A percentile compares a stretch with the other conserved stretches of the same genome.
phyloP scores from a whole-genome alignment of 331 rosid species.

The Pyrus hybrid region DNA sequence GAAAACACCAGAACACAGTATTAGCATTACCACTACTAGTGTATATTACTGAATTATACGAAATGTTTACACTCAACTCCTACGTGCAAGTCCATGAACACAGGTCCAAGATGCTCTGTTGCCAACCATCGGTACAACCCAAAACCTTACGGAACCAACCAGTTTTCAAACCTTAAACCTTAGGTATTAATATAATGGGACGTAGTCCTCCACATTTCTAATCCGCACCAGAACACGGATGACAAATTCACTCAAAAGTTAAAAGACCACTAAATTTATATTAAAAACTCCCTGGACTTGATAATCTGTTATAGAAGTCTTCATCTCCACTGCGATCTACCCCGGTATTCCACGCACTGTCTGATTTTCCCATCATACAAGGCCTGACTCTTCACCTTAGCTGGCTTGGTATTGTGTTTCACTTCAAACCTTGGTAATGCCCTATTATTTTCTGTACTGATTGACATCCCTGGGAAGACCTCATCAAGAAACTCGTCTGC shows the following conservation, averaged over 20 bases:
- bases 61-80: slow-evolving; percentile 3
- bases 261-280: slow-evolving; percentile 1
- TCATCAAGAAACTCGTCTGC: slow-evolving; percentile 79
- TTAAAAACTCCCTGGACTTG: slow-evolving; percentile 6
- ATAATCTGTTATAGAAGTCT: slow-evolving; percentile 4
- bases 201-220: not conserved
- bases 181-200: slow-evolving; percentile 2
- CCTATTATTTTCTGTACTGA: slow-evolving; percentile 21
- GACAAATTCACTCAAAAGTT: no score
- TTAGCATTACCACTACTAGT: not conserved
- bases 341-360: slow-evolving; percentile 59
- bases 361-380: slow-evolving; percentile 58
- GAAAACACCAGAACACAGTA: not conserved
- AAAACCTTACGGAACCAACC: not conserved
- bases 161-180: not conserved
- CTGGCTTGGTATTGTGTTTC: slow-evolving; percentile 44
- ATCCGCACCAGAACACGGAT: not conserved
- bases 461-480: slow-evolving; percentile 28
- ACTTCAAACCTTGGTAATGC: slow-evolving; percentile 43
- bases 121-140: not conserved
- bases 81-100: not conserved
- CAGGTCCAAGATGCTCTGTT: not conserved
- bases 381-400: slow-evolving; percentile 49
- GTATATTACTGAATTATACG: slow-evolving; percentile 5
- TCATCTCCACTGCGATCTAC: slow-evolving; percentile 57